Evolutionary conservation across 2,329 filamentous ascomycete species (phyloP), one percentile per base, ranked within the genome.

Genomic region (Acarospora socialis): DNA sequence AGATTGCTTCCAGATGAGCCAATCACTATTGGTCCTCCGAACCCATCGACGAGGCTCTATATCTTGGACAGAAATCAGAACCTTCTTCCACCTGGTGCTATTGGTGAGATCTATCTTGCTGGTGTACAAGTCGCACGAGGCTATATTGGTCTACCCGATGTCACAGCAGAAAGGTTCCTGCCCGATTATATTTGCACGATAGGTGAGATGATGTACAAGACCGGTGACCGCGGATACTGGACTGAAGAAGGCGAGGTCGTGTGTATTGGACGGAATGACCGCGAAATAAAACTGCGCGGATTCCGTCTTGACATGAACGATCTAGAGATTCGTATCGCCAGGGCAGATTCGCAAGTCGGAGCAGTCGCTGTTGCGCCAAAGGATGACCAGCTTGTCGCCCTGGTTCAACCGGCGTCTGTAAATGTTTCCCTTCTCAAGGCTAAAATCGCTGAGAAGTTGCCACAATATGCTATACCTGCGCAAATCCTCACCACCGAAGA

Each of bases 121-220:
- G 61, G 62, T 3, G 46, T 61, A 0, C 61, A 65, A 35, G 52
- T 66, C 5, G 43, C 52, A 2, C 28, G 34, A 1, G 61, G 60
- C 3, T 66, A 66, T 39, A 41, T 65, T 8, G 45, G 52, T 24
- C 18, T 32, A n/a, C 40, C 46, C 2, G 42, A 52, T 3, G 34
- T 45, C 13, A 53, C 50, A 3, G 43, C 40, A 2, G 43, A 47
- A 2, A 45, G 50, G 36, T 56, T 56, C 22, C 36, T 51, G 4
- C 38, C 41, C 0, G 55, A 60, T 34, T 26, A 45, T 1, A 39
- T 56, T 15, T 30, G 34, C 15, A 19, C 28, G 4, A 38, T 25
- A 2, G 35, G 38, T 2, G 47, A 53, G 34, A 27, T 17, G 3
- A 62, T 58, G 49, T 61, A 60, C 36, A 40, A 45, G 16, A 65